phyloP scores from a whole-genome alignment of 169 alveolate genomes.

The Plasmodium vivax region DNA sequence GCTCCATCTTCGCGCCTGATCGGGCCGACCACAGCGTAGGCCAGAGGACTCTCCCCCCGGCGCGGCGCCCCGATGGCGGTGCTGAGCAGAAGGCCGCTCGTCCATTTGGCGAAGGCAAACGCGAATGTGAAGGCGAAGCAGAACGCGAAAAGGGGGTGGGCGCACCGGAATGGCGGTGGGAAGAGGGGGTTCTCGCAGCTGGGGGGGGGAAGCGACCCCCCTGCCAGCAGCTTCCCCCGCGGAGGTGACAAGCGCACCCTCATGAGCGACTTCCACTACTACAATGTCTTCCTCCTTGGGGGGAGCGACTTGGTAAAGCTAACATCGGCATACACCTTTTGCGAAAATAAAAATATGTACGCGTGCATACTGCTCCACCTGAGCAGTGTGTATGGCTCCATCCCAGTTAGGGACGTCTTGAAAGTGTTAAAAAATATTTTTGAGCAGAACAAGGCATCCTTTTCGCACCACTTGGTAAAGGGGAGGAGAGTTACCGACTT shows the following conservation, averaged over 20 bases:
- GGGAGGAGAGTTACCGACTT: constrained; percentile 5
- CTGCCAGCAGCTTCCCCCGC: not conserved
- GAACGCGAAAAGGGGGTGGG: not conserved
- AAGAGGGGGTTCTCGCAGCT: not conserved
- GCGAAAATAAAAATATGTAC: constrained; percentile 54
- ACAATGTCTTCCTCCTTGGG: constrained; percentile 14
- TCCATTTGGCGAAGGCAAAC: not conserved
- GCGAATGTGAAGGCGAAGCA: too few species aligned
- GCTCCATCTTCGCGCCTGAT: not conserved
- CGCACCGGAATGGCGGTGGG: not conserved
- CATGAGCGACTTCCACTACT: constrained; percentile 38
- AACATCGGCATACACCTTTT: constrained; percentile 4
- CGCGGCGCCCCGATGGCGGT: not conserved
- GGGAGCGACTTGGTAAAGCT: constrained; percentile 25
- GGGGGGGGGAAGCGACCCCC: not conserved
- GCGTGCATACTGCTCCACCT: constrained; percentile 39
- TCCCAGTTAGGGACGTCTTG: constrained; percentile 10
- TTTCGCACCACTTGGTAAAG: constrained; percentile 13
- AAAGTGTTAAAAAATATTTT: constrained; percentile 16
- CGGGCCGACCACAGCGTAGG: not conserved
- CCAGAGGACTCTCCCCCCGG: not conserved
- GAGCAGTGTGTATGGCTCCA: not conserved
- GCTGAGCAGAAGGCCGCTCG: not conserved
- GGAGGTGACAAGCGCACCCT: not conserved
- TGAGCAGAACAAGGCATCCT: constrained; percentile 21